Evolutionary conservation across 1,284 basidiomycete species (phyloP), one percentile per base, ranked within the genome.

Genomic region (Boletus hoseneyae): DNA sequence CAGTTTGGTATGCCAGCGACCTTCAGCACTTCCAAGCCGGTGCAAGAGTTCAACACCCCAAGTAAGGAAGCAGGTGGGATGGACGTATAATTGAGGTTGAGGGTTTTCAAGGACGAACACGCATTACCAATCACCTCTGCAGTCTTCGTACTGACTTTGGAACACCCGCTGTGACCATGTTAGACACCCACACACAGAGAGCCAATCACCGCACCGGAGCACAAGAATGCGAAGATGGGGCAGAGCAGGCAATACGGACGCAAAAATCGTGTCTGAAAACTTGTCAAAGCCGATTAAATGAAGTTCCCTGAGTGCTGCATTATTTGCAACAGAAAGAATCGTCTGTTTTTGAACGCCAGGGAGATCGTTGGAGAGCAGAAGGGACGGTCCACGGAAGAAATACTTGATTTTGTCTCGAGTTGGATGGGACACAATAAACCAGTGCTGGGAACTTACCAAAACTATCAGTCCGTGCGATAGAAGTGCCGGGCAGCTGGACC

Each of bases 1-100:
- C 84, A 81, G 55, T 74, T 81, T 10, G 72, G 66, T 48, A 85
- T 75, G 4, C 80, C 82, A 4, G 84, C 83, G 3, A 83, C 62
- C 59, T 87, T 87, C 30, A 87, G 61, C 0, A 80, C 76, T 57
- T 80, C 71, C 5, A 87, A 57, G 9, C 70, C 56, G 16, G 58
- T 59, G 57, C 78, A 78, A 27, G 65, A 64, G 1, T 57, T 60
- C 5, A 85, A 54, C 2, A 85, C 63, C 9, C 71, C 64, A 0
- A 70, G 67, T 4, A 87, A 58, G 8, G 79, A 74, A 1, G 59
- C 52, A 0, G 83, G 78, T 1, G 76, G 67, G 4, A 76, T 74
- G 5, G 77, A 71, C 1, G 85, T 87, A 52, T 82, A 82, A 58
- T 76, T 85, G 39, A 87, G 62, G 56, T 87, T 87, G 35, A 83